Evolutionary conservation across 305 asterid species (phyloP).

Genomic region (Fraxinus angustifolia): DNA sequence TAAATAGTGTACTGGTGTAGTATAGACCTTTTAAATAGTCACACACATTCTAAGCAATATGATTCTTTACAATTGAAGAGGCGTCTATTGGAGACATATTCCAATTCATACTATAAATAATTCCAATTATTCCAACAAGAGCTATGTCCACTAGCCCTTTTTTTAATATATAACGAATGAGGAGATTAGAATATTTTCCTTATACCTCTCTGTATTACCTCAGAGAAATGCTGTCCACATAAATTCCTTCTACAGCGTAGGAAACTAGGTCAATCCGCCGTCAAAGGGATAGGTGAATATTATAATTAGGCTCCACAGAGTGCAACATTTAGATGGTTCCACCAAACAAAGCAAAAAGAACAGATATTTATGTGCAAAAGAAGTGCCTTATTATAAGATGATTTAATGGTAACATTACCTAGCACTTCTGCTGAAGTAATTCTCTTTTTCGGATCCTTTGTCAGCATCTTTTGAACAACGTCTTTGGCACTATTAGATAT

Average conservation of each 20-base stretch:
- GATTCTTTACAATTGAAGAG: too few species aligned
- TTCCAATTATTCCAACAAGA: too few species aligned
- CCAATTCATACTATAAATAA: too few species aligned
- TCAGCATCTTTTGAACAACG: constrained; percentile 43
- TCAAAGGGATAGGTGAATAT: neutral
- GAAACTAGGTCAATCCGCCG: neutral
- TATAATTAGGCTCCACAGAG: neutral
- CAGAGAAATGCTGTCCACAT: neutral
- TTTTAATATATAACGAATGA: too few species aligned
- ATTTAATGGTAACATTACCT: constrained; percentile 39
- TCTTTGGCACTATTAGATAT: constrained; percentile 76
- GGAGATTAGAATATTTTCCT: neutral
- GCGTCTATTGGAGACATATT: too few species aligned
- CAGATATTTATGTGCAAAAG: neutral
- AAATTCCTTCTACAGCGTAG: too few species aligned
- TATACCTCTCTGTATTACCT: neutral
- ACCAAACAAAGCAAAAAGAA: neutral
- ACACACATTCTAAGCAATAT: too few species aligned
- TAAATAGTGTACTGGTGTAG: too few species aligned
- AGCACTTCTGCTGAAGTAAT: constrained; percentile 74
- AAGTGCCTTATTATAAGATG: neutral
- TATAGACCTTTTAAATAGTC: too few species aligned
- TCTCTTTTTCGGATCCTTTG: constrained; percentile 57
- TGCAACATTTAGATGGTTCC: neutral
- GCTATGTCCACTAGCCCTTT: too few species aligned